These are phyloP conservation scores for Leccinum imitatum DNA, from an alignment of 768 basidiomycete species.

Conservation along the genomic window DNA sequence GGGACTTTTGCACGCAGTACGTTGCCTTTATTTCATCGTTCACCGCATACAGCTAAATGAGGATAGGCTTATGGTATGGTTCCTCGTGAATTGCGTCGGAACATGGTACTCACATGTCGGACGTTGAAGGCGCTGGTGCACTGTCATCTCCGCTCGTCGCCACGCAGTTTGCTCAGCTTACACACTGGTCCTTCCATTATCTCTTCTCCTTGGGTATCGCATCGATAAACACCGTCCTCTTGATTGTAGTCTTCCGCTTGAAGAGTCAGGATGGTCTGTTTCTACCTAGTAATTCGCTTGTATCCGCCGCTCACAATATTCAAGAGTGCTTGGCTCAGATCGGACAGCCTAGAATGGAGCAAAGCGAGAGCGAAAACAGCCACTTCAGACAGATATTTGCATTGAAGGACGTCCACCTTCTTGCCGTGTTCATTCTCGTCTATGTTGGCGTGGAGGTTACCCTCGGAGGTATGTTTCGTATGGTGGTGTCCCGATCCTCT, in stretches of 20 bases:
- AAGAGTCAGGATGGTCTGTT: slow-evolving; percentile 65
- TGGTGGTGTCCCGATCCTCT: neutral
- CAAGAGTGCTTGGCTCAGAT: slow-evolving; percentile 55
- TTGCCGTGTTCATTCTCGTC: slow-evolving; percentile 63
- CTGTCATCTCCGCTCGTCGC: slow-evolving; percentile 70
- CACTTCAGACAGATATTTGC: slow-evolving; percentile 52
- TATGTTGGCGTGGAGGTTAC: slow-evolving; percentile 71
- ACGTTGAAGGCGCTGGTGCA: slow-evolving; percentile 57
- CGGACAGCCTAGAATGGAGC: slow-evolving; percentile 40
- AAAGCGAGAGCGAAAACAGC: slow-evolving; percentile 33
- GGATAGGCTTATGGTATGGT: slow-evolving; percentile 34
- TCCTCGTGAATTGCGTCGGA: neutral
- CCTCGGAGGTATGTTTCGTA: slow-evolving; percentile 34
- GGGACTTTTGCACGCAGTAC: slow-evolving; percentile 39
- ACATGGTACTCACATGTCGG: slow-evolving; percentile 8
- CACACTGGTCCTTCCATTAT: slow-evolving; percentile 78
- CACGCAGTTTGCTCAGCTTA: slow-evolving; percentile 72
- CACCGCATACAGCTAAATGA: slow-evolving; percentile 1
- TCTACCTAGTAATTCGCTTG: neutral
- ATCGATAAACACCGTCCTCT: slow-evolving; percentile 48
- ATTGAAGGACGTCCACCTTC: slow-evolving; percentile 54
- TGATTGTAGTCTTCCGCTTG: slow-evolving; percentile 63
- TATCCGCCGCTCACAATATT: neutral
- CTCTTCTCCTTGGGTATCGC: slow-evolving; percentile 70
- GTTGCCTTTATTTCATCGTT: slow-evolving; percentile 30